Evolutionary conservation across 306 rosid genomes (phyloP).

Genomic region (Mimosa bimucronata): DNA sequence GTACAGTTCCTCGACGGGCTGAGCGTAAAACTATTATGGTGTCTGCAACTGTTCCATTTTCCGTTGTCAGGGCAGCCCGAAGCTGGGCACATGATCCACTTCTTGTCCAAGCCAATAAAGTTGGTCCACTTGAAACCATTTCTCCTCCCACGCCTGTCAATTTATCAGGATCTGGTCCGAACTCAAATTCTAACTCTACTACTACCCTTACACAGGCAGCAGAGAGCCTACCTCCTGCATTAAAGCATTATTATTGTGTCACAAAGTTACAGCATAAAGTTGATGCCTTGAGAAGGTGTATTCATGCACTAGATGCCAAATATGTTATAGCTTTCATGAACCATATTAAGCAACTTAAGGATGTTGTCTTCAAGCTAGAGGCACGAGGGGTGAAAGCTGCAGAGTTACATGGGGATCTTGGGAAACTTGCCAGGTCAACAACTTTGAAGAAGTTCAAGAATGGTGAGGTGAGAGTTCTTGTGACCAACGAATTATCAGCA

Average conservation of each 20-base stretch:
- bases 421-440: conserved; percentile 91
- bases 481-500: conserved; percentile 90
- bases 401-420: conserved; percentile 95
- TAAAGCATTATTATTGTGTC: conserved; percentile 79
- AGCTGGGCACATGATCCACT: conserved; percentile 85
- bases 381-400: conserved; percentile 85
- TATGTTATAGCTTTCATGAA: conserved; percentile 94
- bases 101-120: conserved; percentile 85
- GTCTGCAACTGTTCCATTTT: conserved; percentile 90
- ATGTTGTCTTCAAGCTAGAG: conserved; percentile 87
- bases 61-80: conserved; percentile 88
- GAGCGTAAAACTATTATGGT: conserved; percentile 83
- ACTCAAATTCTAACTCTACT: conserved; percentile 37
- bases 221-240: conserved; percentile 80
- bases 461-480: conserved; percentile 79
- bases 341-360: conserved; percentile 86
- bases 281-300: conserved; percentile 79
- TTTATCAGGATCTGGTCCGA: conserved; percentile 44
- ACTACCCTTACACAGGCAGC: conserved; percentile 54
- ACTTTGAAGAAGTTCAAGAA: conserved; percentile 83
- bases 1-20: conserved; percentile 43
- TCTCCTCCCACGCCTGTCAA: conserved; percentile 55
- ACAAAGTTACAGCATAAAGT: conserved; percentile 88
- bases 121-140: conserved; percentile 61
- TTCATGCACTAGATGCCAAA: conserved; percentile 91